Evolutionary conservation across 139 green algal genomes (phyloP).

Genomic region (Astrephomene gubernaculifera): DNA sequence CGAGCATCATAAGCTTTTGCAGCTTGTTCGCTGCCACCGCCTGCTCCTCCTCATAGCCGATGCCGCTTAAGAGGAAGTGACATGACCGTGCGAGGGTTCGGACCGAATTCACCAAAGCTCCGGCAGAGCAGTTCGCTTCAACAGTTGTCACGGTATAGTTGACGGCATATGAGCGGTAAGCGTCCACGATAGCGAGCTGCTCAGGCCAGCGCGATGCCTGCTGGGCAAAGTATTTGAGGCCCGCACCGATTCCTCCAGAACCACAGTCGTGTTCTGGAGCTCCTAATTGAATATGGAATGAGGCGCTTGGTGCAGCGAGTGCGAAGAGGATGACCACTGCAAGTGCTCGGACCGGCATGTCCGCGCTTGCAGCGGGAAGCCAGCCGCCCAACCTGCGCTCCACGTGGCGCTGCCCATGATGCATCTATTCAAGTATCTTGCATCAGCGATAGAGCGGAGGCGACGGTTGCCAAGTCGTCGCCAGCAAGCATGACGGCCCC

Average conservation of each 20-base stretch:
- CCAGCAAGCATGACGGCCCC: background rate
- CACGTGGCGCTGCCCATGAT: background rate
- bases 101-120: background rate
- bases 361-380: background rate
- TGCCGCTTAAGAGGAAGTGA: constrained; percentile 1
- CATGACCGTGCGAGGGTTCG: background rate
- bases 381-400: background rate
- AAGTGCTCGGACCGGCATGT: background rate
- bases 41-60: background rate
- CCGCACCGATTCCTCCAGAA: background rate
- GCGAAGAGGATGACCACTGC: background rate
- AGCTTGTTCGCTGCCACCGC: background rate
- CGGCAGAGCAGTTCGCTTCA: background rate
- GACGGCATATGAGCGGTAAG: background rate
- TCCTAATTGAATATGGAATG: constrained; percentile 1
- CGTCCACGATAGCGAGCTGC: constrained; percentile 11
- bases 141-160: background rate
- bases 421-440: background rate
- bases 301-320: background rate
- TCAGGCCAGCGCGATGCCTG: background rate
- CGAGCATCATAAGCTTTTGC: background rate
- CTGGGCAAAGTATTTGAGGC: background rate
- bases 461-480: background rate
- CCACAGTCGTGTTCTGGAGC: background rate
- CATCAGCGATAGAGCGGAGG: background rate